Percentiles rank a stretch among this genome's conserved stretches.
These are phyloP conservation scores for Fusarium lateritium DNA, from an alignment of 2,329 filamentous ascomycete genomes.

Conservation along the genomic window DNA sequence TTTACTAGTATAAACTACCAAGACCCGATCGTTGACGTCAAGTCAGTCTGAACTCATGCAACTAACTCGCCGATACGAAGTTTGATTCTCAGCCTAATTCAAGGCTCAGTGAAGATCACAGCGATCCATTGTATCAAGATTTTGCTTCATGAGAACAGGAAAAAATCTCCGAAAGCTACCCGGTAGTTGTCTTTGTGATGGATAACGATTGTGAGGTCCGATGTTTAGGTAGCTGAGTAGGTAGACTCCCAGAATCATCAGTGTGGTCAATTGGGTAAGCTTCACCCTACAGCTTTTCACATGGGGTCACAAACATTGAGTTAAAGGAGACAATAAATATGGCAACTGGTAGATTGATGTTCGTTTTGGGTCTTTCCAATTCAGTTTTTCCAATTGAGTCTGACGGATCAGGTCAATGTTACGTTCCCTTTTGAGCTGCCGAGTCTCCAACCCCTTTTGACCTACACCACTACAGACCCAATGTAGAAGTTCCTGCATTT, in stretches of 20 bases:
- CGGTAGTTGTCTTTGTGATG: not conserved
- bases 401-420: slow-evolving; percentile 8
- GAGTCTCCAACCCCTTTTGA: slow-evolving; percentile 6
- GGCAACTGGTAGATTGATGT: not conserved
- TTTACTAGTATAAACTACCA: not conserved
- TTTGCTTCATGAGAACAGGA: not conserved
- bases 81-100: slow-evolving; percentile 10
- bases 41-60: slow-evolving; percentile 12
- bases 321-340: not conserved
- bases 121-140: not conserved
- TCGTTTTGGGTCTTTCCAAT: too few relatives aligned
- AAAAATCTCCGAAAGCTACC: not conserved
- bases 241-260: too few relatives aligned
- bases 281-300: too few relatives aligned
- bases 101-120: not conserved
- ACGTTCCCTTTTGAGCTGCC: slow-evolving; percentile 16
- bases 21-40: slow-evolving; percentile 28
- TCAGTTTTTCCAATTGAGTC: not conserved
- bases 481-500: slow-evolving; percentile 11
- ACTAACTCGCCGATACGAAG: slow-evolving; percentile 27
- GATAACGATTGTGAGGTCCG: too few relatives aligned
- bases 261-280: too few relatives aligned
- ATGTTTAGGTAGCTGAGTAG: too few relatives aligned
- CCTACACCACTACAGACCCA: slow-evolving; percentile 9
- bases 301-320: too few relatives aligned